phyloP scores from a whole-genome alignment of 2,329 filamentous ascomycete species.

The Huntiella bhutanensis region DNA sequence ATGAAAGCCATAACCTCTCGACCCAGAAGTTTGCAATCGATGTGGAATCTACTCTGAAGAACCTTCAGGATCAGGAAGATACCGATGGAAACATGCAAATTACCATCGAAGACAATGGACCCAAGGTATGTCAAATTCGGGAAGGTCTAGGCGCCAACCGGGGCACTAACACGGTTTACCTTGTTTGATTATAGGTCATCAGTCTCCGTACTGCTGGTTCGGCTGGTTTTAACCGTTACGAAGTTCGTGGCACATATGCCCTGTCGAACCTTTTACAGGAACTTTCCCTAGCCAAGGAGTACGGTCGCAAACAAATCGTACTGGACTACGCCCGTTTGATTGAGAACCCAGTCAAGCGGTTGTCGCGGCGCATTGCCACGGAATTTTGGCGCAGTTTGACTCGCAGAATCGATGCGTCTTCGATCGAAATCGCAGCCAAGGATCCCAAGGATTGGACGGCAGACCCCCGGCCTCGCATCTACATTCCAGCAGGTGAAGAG shows the following conservation, averaged over 20 bases:
- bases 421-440: conserved; percentile 65
- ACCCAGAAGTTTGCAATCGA: conserved; percentile 52
- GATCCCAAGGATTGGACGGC: conserved; percentile 94
- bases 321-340: conserved; percentile 81
- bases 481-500: conserved; percentile 66
- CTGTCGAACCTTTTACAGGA: conserved; percentile 92
- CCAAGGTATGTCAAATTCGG: conserved; percentile 43
- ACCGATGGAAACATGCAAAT: conserved; percentile 92
- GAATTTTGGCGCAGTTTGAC: conserved; percentile 90
- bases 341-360: conserved; percentile 81
- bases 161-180: conserved; percentile 9
- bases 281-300: conserved; percentile 77
- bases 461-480: conserved; percentile 78
- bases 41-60: conserved; percentile 66
- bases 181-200: conserved; percentile 38
- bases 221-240: conserved; percentile 69
- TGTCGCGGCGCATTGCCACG: conserved; percentile 70
- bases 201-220: conserved; percentile 71
- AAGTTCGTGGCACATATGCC: conserved; percentile 92
- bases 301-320: conserved; percentile 73
- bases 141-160: not conserved
- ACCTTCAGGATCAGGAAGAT: conserved; percentile 68
- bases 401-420: conserved; percentile 71
- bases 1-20: conserved; percentile 8
- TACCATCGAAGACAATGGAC: conserved; percentile 86